These are phyloP conservation scores for Phoma sp. DNA, from an alignment of 2,329 filamentous ascomycete species.

Conservation along the genomic window DNA sequence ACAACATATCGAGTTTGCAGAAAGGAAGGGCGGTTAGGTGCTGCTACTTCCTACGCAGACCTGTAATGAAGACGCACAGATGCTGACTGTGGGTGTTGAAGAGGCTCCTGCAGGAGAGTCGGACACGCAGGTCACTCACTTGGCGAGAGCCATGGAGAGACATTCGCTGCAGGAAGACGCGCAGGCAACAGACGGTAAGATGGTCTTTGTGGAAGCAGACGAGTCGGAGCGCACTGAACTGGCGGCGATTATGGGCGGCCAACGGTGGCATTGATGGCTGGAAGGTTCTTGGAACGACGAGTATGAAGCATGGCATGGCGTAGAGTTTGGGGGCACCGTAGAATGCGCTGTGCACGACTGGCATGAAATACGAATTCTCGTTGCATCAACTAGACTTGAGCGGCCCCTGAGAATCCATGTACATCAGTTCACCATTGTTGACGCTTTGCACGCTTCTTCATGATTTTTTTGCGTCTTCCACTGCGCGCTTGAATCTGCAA, in stretches of 20 bases:
- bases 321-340: not conserved
- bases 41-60: not conserved
- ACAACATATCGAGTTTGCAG: conserved; percentile 33
- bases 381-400: not conserved
- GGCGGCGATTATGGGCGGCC: not conserved
- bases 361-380: not conserved
- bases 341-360: not conserved
- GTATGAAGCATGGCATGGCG: not conserved
- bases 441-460: too few species aligned
- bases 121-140: not conserved
- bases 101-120: not conserved
- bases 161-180: not conserved
- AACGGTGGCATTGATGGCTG: not conserved
- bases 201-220: too few species aligned
- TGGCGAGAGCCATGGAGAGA: not conserved
- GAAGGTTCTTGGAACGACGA: not conserved
- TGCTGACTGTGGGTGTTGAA: not conserved
- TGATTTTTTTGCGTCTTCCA: too few species aligned
- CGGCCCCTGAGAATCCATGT: too few species aligned
- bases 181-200: too few species aligned
- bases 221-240: not conserved
- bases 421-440: too few species aligned
- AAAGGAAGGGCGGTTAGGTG: conserved; percentile 34
- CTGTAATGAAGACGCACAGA: not conserved
- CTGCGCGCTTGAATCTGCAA: too few species aligned